Evolutionary conservation across 192 early-diverging fungal species (phyloP).

Genomic region (Podila epicladia): DNA sequence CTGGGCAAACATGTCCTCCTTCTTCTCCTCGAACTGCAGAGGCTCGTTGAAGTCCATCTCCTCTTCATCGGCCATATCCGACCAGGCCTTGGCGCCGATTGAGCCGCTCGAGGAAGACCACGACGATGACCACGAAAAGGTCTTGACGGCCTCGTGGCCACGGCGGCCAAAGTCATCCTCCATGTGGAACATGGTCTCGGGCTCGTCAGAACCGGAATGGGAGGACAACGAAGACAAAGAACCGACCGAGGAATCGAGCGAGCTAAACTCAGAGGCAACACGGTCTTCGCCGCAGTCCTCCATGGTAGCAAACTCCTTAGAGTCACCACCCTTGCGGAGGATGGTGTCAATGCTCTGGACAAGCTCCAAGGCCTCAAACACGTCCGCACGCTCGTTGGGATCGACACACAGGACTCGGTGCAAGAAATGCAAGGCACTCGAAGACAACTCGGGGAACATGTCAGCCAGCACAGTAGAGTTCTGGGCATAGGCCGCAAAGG

Average conservation of each 20-base stretch:
- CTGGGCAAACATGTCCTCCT: slow-evolving; percentile 19
- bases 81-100: slow-evolving; percentile 30
- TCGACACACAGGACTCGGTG: slow-evolving; percentile 55
- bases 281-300: slow-evolving; percentile 30
- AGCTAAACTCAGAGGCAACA: background rate
- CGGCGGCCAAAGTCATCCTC: slow-evolving; percentile 34
- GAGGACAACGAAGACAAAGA: slow-evolving; percentile 12
- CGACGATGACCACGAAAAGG: background rate
- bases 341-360: slow-evolving; percentile 35
- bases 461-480: slow-evolving; percentile 60
- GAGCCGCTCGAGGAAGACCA: slow-evolving; percentile 27
- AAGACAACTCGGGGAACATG: slow-evolving; percentile 64
- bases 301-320: slow-evolving; percentile 10
- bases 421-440: slow-evolving; percentile 52
- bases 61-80: slow-evolving; percentile 47
- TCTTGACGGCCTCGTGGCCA: slow-evolving; percentile 6
- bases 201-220: slow-evolving; percentile 6
- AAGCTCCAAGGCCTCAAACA: slow-evolving; percentile 44
- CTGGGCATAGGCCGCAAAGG: slow-evolving; percentile 60
- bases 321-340: slow-evolving; percentile 12
- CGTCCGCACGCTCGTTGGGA: slow-evolving; percentile 55
- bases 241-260: slow-evolving; percentile 1
- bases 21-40: slow-evolving; percentile 33
- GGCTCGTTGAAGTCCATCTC: slow-evolving; percentile 49
- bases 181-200: slow-evolving; percentile 43